Conservation (phyloP, 257 asterid species). For the Coffea canephora region DNA sequence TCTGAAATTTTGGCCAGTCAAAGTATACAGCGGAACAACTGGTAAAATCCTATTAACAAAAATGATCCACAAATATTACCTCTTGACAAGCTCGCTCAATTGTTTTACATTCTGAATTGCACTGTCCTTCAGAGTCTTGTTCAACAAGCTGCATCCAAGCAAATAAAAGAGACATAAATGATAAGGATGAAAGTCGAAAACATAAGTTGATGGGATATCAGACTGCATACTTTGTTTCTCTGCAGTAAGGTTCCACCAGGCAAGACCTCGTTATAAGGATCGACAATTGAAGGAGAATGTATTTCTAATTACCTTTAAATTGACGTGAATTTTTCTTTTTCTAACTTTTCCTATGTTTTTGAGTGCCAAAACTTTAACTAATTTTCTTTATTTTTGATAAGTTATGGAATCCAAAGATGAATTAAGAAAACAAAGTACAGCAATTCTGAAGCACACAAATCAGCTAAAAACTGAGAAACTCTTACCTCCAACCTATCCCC, state of each 20-base stretch:
- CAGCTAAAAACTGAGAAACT: background rate
- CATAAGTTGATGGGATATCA: background rate
- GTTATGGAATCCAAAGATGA: background rate
- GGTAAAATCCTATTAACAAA: background rate
- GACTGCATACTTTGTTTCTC: background rate
- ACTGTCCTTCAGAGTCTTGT: conserved; percentile 92
- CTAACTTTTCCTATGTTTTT: background rate
- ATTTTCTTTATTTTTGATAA: background rate
- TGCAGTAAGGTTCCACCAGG: background rate
- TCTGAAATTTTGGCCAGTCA: background rate
- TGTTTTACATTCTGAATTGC: conserved; percentile 88
- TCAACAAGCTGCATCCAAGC: conserved; percentile 71
- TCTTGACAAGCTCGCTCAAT: conserved; percentile 98
- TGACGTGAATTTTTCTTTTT: background rate
- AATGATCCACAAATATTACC: conserved; percentile 40
- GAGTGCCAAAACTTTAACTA: background rate
- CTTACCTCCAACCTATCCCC: conserved; percentile 77
- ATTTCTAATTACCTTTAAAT: background rate
- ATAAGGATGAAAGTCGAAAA: conserved; percentile 22
- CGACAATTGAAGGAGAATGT: background rate
- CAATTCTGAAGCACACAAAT: background rate
- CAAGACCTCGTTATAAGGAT: background rate
- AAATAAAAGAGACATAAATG: conserved; percentile 6
- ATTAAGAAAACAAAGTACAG: background rate
- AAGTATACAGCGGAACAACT: background rate